Conservation (phyloP, 1,139 yeast species). For the Pichia terricola region DNA sequence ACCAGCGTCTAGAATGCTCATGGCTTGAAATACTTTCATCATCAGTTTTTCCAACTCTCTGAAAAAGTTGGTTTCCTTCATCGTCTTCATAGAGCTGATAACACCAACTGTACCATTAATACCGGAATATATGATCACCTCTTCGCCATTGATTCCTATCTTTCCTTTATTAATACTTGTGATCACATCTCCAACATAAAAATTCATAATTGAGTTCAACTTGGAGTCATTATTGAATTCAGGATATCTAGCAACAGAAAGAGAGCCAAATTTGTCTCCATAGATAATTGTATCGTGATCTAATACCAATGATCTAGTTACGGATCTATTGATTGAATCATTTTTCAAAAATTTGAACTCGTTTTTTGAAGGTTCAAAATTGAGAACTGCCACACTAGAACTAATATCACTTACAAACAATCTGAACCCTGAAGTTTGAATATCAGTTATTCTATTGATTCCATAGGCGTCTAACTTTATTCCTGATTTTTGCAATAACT, state of each 20-base stretch:
- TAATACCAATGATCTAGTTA: constrained; percentile 48
- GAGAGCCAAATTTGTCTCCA: constrained; percentile 86
- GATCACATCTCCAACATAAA: constrained; percentile 61
- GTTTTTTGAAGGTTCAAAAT: constrained; percentile 43
- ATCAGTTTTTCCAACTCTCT: constrained; percentile 43
- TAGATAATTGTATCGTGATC: constrained; percentile 73
- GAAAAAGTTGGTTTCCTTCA: constrained; percentile 55
- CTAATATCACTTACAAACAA: constrained; percentile 61
- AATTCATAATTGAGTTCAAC: constrained; percentile 42
- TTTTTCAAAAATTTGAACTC: constrained; percentile 56
- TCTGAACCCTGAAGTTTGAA: constrained; percentile 48
- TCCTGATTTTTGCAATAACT: constrained; percentile 58
- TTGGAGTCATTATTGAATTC: constrained; percentile 31
- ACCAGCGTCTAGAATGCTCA: constrained; percentile 1
- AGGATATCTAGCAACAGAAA: constrained; percentile 58
- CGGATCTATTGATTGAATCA: constrained; percentile 60
- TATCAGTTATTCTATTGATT: constrained; percentile 34
- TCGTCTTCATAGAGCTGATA: constrained; percentile 55
- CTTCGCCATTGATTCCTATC: constrained; percentile 54
- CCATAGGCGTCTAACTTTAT: constrained; percentile 26
- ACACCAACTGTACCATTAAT: constrained; percentile 75
- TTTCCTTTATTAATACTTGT: constrained; percentile 49
- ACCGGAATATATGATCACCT: constrained; percentile 62
- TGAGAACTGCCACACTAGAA: constrained; percentile 51
- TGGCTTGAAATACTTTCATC: constrained; percentile 26